Evolutionary conservation across 257 asterid species (phyloP), one percentile per base, ranked within the genome.

Genomic region (Nicotiana otophora): DNA sequence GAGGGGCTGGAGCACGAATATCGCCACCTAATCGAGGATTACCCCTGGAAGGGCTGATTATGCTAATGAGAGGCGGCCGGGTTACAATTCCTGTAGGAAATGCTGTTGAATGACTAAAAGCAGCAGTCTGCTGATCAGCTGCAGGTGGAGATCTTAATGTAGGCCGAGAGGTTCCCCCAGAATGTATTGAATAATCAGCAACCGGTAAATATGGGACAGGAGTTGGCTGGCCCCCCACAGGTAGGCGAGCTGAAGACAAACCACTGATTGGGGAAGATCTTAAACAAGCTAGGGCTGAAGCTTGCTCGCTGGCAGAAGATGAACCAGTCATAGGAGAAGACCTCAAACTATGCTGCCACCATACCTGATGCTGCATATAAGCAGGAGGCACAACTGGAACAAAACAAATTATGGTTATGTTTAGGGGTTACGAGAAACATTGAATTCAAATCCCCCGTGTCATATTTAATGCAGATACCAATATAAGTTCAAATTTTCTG

Each of bases 1-100:
- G 86, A 7, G 83, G 86, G 46, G 83, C 86, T 12, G 67, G 86
- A 58, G 83, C 60, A 54, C 82, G 86, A 60, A 77, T 20, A 7
- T 66, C 83, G 12, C 80, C 64, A 36, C 80, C 42, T 26, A 77
- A 17, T 66, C 80, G 77, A 31, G 20, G 80, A 55, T 78, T 78
- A 39, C 78, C 83, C 16, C 63, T 51, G 55, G 83, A 83, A 83
- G 83, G 86, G 16, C 63, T 83, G 33, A 77, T 68, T 51, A 80
- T 42, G 30, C 80, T 53, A 46, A 83, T 66, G 17, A 64, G 34
- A 16, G 78, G 78, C 23, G 83, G 66, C 39, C 78, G 31, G 66
- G 31, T 51, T 4, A 28, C 30, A 53, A 16, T 51, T 58, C 78
- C 62, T 10, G 83, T 8, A 34, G 86, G 19, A 77, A 53, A 23